Base-by-base conservation (phyloP, 2,329 filamentous ascomycete genomes). In the Colletotrichum endophyticum region DNA sequence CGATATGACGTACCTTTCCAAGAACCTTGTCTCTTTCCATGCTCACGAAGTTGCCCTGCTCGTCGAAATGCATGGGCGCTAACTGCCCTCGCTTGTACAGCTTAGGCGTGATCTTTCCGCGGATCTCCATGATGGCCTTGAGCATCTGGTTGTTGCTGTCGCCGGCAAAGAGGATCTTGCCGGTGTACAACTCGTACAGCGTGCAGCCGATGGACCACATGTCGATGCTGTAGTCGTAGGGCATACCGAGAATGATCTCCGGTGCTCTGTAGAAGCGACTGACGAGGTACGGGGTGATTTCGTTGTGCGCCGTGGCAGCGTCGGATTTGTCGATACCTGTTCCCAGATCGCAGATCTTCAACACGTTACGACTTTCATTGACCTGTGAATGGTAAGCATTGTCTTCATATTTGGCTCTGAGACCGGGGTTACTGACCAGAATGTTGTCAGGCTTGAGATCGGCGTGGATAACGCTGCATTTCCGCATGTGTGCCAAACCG, bases 161-260 rank as follows among this genome's bases (percentile, higher is more conserved):
- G 75, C 97, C 97, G 1, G 95, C 96, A 84, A 99, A 99, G 36
- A 99, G 89, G 74, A 99, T 99, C 84, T 98, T 98, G 82, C 97
- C 97, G 1, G 97, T 99, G 87, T 98, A 99, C 56, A 99, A 89
- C 86, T 99, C 97, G 84, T 98, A 99, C 34, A 99, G 89, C 1
- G 97, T 99, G 86, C 97, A 99, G 49, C 97, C 98, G 79, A 99
- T 95, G 9, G 96, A 98, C 97, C 97, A 99, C 89, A 98, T 95
- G 84, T 99, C 97, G 79, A 99, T 95, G 9, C 94, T 94, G 83
- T 96, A 98, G 83, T 98, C 96, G 84, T 98, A 98, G 12, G 95
- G 94, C 88, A 98, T 96, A n/a, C 97, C 97, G 5, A 99, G 90
- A 77, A 99, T 98, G 82, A 99, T 95, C 86, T 99, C 97, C 3